phyloP scores from a whole-genome alignment of 495 filamentous ascomycete species.

The Collariella sp. region DNA sequence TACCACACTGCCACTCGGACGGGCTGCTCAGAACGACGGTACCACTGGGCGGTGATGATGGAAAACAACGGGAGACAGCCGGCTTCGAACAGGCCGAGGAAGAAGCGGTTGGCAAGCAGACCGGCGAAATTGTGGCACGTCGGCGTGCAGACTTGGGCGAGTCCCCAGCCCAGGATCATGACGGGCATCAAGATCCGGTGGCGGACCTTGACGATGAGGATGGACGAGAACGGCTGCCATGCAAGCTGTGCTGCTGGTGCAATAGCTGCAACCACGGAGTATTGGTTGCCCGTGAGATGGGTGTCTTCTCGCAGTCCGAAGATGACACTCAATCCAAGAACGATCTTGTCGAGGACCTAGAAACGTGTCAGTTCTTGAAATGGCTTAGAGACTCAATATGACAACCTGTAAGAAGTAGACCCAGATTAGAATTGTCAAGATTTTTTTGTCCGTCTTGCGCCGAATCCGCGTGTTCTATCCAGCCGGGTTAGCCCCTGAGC shows the following conservation, averaged over 20 bases:
- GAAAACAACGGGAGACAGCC: constrained; percentile 54
- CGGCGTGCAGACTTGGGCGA: constrained; percentile 51
- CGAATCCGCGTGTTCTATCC: constrained; percentile 45
- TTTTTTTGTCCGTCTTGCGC: constrained; percentile 52
- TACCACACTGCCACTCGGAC: constrained; percentile 59
- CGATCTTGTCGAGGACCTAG: constrained; percentile 57
- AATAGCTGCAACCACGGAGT: constrained; percentile 54
- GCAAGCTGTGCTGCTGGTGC: constrained; percentile 55
- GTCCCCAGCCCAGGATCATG: constrained; percentile 52
- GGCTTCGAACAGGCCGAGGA: constrained; percentile 56
- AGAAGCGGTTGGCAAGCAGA: constrained; percentile 48
- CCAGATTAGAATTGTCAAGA: constrained; percentile 53
- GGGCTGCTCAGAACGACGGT: constrained; percentile 53
- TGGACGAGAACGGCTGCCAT: constrained; percentile 58
- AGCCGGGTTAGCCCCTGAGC: neutral
- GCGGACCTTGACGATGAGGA: constrained; percentile 57
- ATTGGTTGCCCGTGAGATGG: constrained; percentile 48
- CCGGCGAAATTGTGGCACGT: constrained; percentile 41
- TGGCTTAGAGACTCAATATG: neutral
- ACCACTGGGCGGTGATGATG: constrained; percentile 52
- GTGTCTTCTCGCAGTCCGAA: constrained; percentile 52
- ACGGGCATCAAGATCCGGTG: constrained; percentile 55
- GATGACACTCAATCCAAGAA: constrained; percentile 54
- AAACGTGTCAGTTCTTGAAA: neutral
- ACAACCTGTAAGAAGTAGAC: constrained; percentile 52